Percentiles rank a stretch among this genome's conserved stretches.
phyloP scores from a whole-genome alignment of 202 grass and related monocot genomes.

The Elaeis oleifera region DNA sequence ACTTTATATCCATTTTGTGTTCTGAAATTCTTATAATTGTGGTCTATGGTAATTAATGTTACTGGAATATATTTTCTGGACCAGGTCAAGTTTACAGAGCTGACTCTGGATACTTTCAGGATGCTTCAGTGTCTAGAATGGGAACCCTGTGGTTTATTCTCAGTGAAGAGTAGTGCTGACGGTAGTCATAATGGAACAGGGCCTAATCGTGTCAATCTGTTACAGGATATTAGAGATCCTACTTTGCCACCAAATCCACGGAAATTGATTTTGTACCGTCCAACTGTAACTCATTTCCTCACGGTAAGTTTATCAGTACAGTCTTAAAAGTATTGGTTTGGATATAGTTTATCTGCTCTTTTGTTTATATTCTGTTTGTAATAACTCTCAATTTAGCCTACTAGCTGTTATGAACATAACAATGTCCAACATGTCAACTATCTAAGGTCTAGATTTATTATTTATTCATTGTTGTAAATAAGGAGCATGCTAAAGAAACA shows the following conservation, averaged over 20 bases:
- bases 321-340: no score
- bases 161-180: conserved; percentile 42
- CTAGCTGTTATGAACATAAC: no score
- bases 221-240: conserved; percentile 74
- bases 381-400: no score
- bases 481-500: no score
- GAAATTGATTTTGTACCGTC: conserved; percentile 70
- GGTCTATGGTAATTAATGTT: no score
- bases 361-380: no score
- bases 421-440: no score
- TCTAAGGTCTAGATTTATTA: no score
- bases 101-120: conserved; percentile 84
- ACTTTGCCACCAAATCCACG: conserved; percentile 70
- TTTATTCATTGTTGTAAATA: no score
- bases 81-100: conserved; percentile 87
- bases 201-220: conserved; percentile 49
- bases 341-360: no score
- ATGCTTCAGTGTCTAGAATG: conserved; percentile 96
- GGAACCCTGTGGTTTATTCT: conserved; percentile 85
- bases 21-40: not conserved
- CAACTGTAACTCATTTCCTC: conserved; percentile 69
- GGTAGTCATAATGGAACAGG: conserved; percentile 49
- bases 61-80: not conserved
- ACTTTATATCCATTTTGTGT: not conserved
- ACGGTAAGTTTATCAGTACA: conserved; percentile 31